Evolutionary conservation across 2,329 filamentous ascomycete species (phyloP), one percentile per base, ranked within the genome.

Genomic region (Monilinia aucupariae): DNA sequence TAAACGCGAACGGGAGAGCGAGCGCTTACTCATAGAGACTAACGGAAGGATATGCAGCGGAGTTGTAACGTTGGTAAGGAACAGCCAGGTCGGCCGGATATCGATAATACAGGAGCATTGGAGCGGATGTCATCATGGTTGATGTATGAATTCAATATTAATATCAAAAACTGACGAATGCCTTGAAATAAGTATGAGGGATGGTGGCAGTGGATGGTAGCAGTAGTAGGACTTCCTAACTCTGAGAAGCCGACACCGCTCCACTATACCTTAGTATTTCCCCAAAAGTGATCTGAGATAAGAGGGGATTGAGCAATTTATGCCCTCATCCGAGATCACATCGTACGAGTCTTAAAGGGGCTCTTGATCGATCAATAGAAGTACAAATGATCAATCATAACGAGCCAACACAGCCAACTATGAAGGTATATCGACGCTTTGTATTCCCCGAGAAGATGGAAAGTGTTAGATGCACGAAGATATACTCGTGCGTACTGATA

Each of bases 1-100:
- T n/a, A 25, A 47, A 20, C 30, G 15, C 15, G 30, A 37, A 15
- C 43, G 22, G 27, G 12, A 37, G 34, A 47, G 60, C 39, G 43
- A 58, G 60, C 60, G 20, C 60, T 62, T 62, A 62, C 60, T 62
- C 60, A 62, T 62, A 49, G 13, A 55, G 51, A 32, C 25, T 62
- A 20, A 56, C 53, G 7, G 60, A 55, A 41, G 60, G 51, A 58
- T 56, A 62, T 49, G 60, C 25, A 41, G 51, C 30, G 15, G 60
- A 56, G 32, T 25, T 62, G 43, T 62, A 62, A 45, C 51, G 60
- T 12, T 49, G 51, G 34, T 22, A 32, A n/a, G 60, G 43, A 15
- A 25, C 41, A 49, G 51, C 25, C 32, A 49, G 6, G 20, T 62
- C 60, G 32, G 22, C 22, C 12, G 41, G 60, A 7, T 17, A 47